These are phyloP conservation scores for Artemisia tridentata DNA, from an alignment of 129 eudicot species.

Conservation along the genomic window DNA sequence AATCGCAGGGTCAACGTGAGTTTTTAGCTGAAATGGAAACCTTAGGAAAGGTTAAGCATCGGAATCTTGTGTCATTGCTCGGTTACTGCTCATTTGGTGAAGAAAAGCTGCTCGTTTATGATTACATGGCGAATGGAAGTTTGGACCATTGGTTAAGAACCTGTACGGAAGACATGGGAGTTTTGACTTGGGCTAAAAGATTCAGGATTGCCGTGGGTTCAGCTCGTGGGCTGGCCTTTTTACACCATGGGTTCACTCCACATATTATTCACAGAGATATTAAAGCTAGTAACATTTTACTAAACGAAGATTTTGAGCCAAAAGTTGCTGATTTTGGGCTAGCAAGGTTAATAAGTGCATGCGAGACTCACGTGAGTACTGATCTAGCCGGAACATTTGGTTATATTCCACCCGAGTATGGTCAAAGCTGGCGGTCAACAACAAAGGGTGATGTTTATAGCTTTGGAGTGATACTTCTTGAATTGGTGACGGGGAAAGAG, in stretches of 20 bases:
- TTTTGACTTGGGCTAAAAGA: constrained; percentile 59
- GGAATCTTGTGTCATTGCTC: constrained; percentile 65
- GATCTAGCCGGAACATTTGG: constrained; percentile 91
- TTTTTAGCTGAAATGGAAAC: constrained; percentile 91
- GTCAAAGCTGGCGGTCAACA: constrained; percentile 84
- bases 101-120: constrained; percentile 77
- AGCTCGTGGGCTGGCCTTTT: constrained; percentile 76
- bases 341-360: constrained; percentile 79
- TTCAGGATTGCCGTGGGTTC: constrained; percentile 72
- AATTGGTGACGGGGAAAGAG: constrained; percentile 74
- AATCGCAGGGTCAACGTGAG: constrained; percentile 74
- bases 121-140: constrained; percentile 78
- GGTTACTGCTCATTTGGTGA: constrained; percentile 81
- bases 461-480: constrained; percentile 82
- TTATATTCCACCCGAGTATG: constrained; percentile 87
- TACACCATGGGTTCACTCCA: constrained; percentile 74
- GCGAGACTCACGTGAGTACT: constrained; percentile 83
- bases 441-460: constrained; percentile 76
- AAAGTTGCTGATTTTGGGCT: constrained; percentile 86
- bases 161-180: constrained; percentile 42
- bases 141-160: constrained; percentile 74
- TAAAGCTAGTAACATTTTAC: constrained; percentile 74
- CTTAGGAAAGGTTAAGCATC: constrained; percentile 71
- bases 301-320: constrained; percentile 67
- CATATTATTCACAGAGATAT: constrained; percentile 82